Evolutionary conservation across 2,329 filamentous ascomycete species (phyloP).

Genomic region (Hirsutella thompsonii): DNA sequence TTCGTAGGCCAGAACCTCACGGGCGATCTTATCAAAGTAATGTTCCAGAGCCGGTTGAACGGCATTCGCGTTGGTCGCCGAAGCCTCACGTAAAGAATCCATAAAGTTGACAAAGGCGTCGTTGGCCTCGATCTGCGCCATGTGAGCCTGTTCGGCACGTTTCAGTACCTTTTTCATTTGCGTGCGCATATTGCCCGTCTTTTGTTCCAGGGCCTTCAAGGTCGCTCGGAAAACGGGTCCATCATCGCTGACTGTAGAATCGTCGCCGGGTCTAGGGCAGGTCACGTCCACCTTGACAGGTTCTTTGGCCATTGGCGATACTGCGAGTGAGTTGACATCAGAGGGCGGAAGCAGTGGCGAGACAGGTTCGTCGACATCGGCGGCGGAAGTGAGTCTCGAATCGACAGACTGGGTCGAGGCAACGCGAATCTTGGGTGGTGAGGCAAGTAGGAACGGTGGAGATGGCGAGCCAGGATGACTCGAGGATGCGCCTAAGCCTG

Average conservation of each 20-base stretch:
- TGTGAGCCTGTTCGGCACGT: conserved; percentile 78
- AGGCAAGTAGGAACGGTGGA: conserved; percentile 58
- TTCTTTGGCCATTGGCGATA: conserved; percentile 22
- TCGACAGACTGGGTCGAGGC: conserved; percentile 82
- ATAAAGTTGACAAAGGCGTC: conserved; percentile 74
- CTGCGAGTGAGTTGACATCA: conserved; percentile 20
- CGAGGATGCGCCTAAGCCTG: conserved; percentile 29
- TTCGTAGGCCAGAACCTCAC: conserved; percentile 81
- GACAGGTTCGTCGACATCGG: conserved; percentile 50
- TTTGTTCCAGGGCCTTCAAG: conserved; percentile 91
- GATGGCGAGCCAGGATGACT: conserved; percentile 54
- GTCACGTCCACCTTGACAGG: conserved; percentile 76
- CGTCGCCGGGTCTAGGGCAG: conserved; percentile 73
- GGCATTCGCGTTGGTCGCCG: conserved; percentile 83
- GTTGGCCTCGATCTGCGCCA: conserved; percentile 72
- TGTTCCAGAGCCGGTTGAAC: conserved; percentile 96
- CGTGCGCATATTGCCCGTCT: conserved; percentile 83
- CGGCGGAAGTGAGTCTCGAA: conserved; percentile 61
- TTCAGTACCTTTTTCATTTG: conserved; percentile 96
- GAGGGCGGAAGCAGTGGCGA: conserved; percentile 32
- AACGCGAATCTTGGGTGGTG: conserved; percentile 65
- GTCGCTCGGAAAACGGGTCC: conserved; percentile 92
- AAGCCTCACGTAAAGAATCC: conserved; percentile 75
- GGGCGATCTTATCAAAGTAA: conserved; percentile 94
- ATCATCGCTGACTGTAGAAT: conserved; percentile 76